Conservation (phyloP, 768 basidiomycete species). For the Pisolithus marmoratus region DNA sequence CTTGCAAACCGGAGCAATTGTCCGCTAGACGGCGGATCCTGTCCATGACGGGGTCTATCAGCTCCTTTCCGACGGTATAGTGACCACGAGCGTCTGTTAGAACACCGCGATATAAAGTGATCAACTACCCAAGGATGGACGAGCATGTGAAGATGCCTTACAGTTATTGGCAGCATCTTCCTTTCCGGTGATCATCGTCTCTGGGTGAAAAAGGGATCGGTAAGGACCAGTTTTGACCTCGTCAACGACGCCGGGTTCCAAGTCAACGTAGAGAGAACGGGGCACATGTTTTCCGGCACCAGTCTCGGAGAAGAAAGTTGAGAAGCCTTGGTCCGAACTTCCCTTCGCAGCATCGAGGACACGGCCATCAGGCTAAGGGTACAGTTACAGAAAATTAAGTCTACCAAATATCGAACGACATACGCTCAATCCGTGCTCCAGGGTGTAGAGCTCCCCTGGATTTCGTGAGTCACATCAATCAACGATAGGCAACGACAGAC, state of each 20-base stretch:
- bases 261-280: conserved; percentile 92
- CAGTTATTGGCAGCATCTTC: conserved; percentile 99
- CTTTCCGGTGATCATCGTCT: conserved; percentile 95
- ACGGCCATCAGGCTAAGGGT: conserved; percentile 84
- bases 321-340: conserved; percentile 78
- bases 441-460: conserved; percentile 94
- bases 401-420: conserved; percentile 25
- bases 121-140: neutral
- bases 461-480: conserved; percentile 10
- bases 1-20: conserved; percentile 96
- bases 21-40: conserved; percentile 95
- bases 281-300: conserved; percentile 94
- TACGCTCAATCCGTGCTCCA: conserved; percentile 95
- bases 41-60: conserved; percentile 96
- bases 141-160: conserved; percentile 25
- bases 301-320: conserved; percentile 96
- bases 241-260: conserved; percentile 93
- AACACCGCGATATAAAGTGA: conserved; percentile 7
- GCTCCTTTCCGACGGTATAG: conserved; percentile 98
- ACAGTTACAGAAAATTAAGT: conserved; percentile 10
- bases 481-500: conserved; percentile 25
- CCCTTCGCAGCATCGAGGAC: conserved; percentile 54
- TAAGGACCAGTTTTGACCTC: conserved; percentile 92
- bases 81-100: conserved; percentile 90
- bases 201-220: conserved; percentile 94